phyloP scores from a whole-genome alignment of 1,284 basidiomycete genomes.

The Irpex rosettiformis region DNA sequence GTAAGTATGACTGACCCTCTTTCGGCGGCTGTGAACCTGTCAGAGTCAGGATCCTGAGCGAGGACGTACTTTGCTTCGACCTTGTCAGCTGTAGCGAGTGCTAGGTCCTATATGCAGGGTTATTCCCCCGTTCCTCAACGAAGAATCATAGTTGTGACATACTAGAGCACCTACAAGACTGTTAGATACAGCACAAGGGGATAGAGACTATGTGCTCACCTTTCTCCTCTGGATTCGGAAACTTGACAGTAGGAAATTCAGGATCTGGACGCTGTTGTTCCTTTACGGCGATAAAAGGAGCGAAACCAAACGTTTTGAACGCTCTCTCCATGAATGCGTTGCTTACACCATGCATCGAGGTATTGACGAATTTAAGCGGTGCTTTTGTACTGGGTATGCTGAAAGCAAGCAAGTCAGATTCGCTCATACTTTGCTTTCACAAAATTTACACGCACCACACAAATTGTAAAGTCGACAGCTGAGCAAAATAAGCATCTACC shows the following conservation, averaged over 20 bases:
- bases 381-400: constrained; percentile 31
- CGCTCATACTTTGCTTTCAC: too few species aligned
- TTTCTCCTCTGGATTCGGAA: constrained; percentile 87
- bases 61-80: constrained; percentile 59
- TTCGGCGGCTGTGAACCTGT: constrained; percentile 82
- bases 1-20: constrained; percentile 39
- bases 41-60: constrained; percentile 85
- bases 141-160: constrained; percentile 16
- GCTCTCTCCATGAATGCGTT: constrained; percentile 56
- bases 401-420: background rate
- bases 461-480: constrained; percentile 39
- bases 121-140: background rate
- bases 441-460: constrained; percentile 37
- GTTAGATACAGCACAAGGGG: background rate
- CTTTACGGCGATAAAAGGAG: constrained; percentile 54
- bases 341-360: constrained; percentile 86
- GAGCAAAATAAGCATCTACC: constrained; percentile 54
- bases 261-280: constrained; percentile 74
- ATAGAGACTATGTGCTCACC: constrained; percentile 37
- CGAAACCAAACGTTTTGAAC: constrained; percentile 57
- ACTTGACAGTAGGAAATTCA: constrained; percentile 78
- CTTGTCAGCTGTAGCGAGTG: constrained; percentile 55
- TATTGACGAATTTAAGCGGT: constrained; percentile 59
- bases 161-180: constrained; percentile 52
- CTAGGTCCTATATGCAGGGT: constrained; percentile 57